Base-by-base conservation (phyloP, 495 filamentous ascomycete species). In the Xylaria acuta region DNA sequence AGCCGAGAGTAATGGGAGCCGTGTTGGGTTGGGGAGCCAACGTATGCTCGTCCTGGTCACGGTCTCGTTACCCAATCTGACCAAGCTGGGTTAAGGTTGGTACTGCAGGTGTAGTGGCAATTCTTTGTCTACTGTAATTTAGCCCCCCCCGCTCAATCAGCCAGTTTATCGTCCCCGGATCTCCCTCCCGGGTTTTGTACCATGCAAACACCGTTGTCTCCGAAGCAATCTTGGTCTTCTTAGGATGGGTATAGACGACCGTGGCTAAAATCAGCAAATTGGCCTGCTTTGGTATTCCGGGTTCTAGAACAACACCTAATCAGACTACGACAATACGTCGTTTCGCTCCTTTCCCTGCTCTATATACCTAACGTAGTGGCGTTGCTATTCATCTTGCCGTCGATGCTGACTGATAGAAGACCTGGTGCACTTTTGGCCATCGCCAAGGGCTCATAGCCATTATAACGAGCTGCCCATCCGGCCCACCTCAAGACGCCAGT, bases 171-270 rank as follows among this genome's bases (percentile, higher is more conserved):
- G 5, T 20, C 49, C 47, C 34, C 47, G n/a, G 65, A 36, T 67
- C 43, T 30, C n/a, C 9, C 4, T 38, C 34, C 64, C 65, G 65
- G 65, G 32, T 2, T 67, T 67, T 67, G 47, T 32, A n/a, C 30
- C 64, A 67, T 36, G 49, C 56, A 67, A 67, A 67, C 65, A 56
- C 65, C 65, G 65, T 67, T 67, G 47, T 67, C 65, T 67, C 65
- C 65, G 65, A 56, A 3, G 14, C 43, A 64, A 38, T n/a, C n/a
- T n/a, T n/a, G n/a, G n/a, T n/a, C n/a, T n/a, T n/a, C n/a, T n/a
- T n/a, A n/a, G 36, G 34, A 41, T 63, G 36, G 34, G 36, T 40
- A 63, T 5, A 54, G 25, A 38, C 32, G 20, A 8, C 34, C 25
- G 20, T 60, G 58, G 34, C n/a, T 60, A 38, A 38, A 60, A 40